Evolutionary conservation across 2,329 filamentous ascomycete species (phyloP).

Genomic region (Beauveria australis): DNA sequence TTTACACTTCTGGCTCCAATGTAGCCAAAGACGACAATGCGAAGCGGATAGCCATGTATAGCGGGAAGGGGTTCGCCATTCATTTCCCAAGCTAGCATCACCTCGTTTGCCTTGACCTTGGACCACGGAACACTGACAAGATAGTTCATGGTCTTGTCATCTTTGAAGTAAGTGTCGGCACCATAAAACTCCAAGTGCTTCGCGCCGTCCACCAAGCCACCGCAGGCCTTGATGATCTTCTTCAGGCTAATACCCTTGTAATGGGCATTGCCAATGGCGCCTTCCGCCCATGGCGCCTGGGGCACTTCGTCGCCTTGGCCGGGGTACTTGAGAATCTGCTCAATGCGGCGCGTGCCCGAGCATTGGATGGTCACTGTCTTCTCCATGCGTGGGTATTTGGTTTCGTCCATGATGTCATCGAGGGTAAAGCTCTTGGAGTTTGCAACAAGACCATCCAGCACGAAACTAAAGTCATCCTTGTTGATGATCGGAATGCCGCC

Average conservation of each 20-base stretch:
- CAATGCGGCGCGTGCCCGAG: slow-evolving; percentile 58
- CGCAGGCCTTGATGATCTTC: slow-evolving; percentile 62
- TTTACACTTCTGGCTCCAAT: slow-evolving; percentile 59
- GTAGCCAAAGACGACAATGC: slow-evolving; percentile 56
- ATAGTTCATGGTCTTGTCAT: slow-evolving; percentile 57
- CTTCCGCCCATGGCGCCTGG: slow-evolving; percentile 52
- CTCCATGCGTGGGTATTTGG: slow-evolving; percentile 49
- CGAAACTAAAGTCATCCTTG: slow-evolving; percentile 41
- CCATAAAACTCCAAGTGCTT: slow-evolving; percentile 62
- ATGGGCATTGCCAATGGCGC: slow-evolving; percentile 57
- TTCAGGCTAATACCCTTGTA: slow-evolving; percentile 59
- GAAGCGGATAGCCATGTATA: slow-evolving; percentile 46
- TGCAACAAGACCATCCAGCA: slow-evolving; percentile 53
- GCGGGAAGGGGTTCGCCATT: slow-evolving; percentile 62
- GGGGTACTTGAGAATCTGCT: slow-evolving; percentile 57
- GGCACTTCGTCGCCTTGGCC: slow-evolving; percentile 58
- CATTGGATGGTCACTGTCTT: slow-evolving; percentile 58
- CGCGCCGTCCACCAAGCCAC: slow-evolving; percentile 44
- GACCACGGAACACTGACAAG: slow-evolving; percentile 57
- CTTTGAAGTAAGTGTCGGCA: slow-evolving; percentile 67
- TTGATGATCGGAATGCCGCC: slow-evolving; percentile 62
- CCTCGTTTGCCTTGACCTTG: slow-evolving; percentile 60
- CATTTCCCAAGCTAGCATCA: slow-evolving; percentile 64
- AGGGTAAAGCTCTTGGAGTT: slow-evolving; percentile 49
- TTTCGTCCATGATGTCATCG: slow-evolving; percentile 52